Conservation (phyloP, 345 rosid species). For the Pistacia integerrima region DNA sequence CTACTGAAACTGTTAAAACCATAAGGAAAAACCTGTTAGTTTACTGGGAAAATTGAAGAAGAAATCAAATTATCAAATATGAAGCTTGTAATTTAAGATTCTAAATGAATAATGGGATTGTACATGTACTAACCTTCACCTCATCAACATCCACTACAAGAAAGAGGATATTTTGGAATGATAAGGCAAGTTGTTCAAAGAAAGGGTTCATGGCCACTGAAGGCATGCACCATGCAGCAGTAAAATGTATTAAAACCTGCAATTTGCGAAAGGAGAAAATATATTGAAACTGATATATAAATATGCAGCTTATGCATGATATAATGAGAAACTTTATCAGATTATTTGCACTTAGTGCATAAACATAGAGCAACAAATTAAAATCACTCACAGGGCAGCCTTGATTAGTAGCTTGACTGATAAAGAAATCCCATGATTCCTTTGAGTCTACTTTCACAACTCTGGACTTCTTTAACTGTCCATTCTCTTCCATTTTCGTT, state of each 20-base stretch:
- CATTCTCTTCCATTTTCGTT: constrained; percentile 24
- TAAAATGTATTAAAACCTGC: constrained; percentile 49
- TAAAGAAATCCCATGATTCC: constrained; percentile 40
- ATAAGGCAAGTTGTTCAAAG: constrained; percentile 39
- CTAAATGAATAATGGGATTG: not conserved
- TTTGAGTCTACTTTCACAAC: constrained; percentile 40
- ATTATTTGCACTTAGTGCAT: not conserved
- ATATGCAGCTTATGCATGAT: not conserved
- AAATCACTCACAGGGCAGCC: constrained; percentile 34
- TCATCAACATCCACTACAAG: constrained; percentile 54
- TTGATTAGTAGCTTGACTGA: constrained; percentile 33
- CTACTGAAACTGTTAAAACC: too few species aligned
- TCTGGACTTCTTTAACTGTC: constrained; percentile 30
- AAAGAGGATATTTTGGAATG: constrained; percentile 33
- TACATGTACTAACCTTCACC: constrained; percentile 28
- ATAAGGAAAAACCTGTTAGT: not conserved
- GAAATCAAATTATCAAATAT: not conserved
- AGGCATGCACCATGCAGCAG: constrained; percentile 58
- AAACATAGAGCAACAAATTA: not conserved
- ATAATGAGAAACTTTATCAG: too few species aligned
- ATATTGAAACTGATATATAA: not conserved
- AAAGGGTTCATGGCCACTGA: constrained; percentile 50
- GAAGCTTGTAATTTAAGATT: not conserved
- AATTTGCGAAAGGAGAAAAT: not conserved
- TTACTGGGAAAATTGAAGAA: not conserved